Evolutionary conservation across 192 early-diverging fungal species (phyloP).

Genomic region (Gryganskiella cystojenkinii): DNA sequence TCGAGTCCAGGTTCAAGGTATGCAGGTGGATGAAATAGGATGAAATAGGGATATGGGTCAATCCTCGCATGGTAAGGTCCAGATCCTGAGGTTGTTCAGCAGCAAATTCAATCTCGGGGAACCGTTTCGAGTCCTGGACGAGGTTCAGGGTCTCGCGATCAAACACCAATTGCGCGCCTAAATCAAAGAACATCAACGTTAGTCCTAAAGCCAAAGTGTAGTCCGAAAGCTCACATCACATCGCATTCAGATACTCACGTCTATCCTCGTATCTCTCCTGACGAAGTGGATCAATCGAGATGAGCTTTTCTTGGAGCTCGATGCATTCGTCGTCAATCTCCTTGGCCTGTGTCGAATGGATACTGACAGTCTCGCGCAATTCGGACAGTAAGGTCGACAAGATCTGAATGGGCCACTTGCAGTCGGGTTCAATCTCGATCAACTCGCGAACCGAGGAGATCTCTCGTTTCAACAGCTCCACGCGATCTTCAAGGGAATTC

Average conservation of each 20-base stretch:
- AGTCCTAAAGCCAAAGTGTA: no score
- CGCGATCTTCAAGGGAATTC: conserved; percentile 33
- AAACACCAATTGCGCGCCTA: conserved; percentile 46
- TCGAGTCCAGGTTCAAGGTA: conserved; percentile 45
- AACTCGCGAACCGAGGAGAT: conserved; percentile 72
- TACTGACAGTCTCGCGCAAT: conserved; percentile 24
- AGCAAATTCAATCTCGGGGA: conserved; percentile 37
- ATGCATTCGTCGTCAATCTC: conserved; percentile 53
- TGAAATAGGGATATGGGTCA: conserved; percentile 49
- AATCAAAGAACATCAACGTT: no score
- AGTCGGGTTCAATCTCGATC: conserved; percentile 81
- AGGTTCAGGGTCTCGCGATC: conserved; percentile 40
- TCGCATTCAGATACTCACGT: conserved; percentile 49
- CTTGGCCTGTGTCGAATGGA: conserved; percentile 28
- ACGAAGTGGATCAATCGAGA: conserved; percentile 63
- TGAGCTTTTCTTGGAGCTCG: conserved; percentile 60
- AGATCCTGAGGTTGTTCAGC: conserved; percentile 12
- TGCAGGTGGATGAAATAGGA: conserved; percentile 43
- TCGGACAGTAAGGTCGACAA: conserved; percentile 33
- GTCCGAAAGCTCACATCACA: no score
- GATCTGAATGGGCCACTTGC: conserved; percentile 71
- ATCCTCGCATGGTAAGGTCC: conserved; percentile 44
- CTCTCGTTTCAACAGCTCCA: conserved; percentile 64
- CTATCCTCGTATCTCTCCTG: conserved; percentile 66
- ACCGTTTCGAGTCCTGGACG: conserved; percentile 32